A percentile compares a stretch with the other conserved stretches of the same genome.
Conservation (phyloP, 2,329 filamentous ascomycete genomes). For the Microascus cirrosus region DNA sequence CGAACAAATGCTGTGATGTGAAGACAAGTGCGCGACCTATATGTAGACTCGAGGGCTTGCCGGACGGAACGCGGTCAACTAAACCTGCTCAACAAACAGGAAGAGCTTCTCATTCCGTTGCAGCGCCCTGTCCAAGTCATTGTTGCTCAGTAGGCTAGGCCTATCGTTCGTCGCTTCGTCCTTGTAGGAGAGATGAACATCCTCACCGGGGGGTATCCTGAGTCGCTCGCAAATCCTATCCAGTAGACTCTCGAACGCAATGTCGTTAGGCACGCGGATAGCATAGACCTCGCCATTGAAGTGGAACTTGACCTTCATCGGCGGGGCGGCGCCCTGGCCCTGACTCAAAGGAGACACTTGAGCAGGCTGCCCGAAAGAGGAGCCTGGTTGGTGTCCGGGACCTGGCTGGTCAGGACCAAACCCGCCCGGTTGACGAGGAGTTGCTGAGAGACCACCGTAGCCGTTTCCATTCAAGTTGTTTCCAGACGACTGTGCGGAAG, state of each 20-base stretch:
- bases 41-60: background rate
- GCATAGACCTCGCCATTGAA: slow-evolving; percentile 88
- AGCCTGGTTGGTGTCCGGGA: slow-evolving; percentile 24
- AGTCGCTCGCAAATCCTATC: slow-evolving; percentile 78
- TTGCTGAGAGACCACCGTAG: slow-evolving; percentile 41
- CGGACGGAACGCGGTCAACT: slow-evolving; percentile 9
- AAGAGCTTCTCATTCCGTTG: slow-evolving; percentile 80
- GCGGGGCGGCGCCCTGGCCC: slow-evolving; percentile 18
- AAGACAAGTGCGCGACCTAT: background rate
- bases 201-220: slow-evolving; percentile 57
- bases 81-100: slow-evolving; percentile 53
- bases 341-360: slow-evolving; percentile 31
- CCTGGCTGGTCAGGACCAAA: slow-evolving; percentile 20
- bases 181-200: slow-evolving; percentile 72
- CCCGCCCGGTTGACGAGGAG: slow-evolving; percentile 30
- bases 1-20: background rate
- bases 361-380: slow-evolving; percentile 38
- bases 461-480: slow-evolving; percentile 49
- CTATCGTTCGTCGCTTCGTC: slow-evolving; percentile 71
- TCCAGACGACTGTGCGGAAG: slow-evolving; percentile 54
- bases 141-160: slow-evolving; percentile 64
- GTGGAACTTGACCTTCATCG: slow-evolving; percentile 90
- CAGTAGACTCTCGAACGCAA: slow-evolving; percentile 65
- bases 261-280: slow-evolving; percentile 75
- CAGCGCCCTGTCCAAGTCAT: slow-evolving; percentile 71